Evolutionary conservation across 768 basidiomycete genomes (phyloP).

Genomic region (Calocera cornea): DNA sequence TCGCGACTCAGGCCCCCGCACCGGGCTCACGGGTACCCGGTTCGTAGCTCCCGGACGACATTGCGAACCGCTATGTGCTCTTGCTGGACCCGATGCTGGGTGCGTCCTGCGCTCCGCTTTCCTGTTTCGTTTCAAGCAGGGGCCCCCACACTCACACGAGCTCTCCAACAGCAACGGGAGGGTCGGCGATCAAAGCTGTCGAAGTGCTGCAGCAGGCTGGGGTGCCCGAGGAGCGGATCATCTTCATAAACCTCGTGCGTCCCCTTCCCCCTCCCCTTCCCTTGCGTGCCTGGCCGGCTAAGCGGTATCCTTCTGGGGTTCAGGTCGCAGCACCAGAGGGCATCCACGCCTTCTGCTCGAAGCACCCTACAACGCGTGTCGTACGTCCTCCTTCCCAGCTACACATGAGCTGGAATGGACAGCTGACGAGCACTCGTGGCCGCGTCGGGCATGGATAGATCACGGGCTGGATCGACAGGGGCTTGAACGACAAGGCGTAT

Average conservation of each 20-base stretch:
- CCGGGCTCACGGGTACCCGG: not conserved
- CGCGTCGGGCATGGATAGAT: constrained; percentile 36
- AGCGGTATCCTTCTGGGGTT: too few relatives aligned
- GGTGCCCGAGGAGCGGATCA: constrained; percentile 87
- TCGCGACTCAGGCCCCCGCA: too few relatives aligned
- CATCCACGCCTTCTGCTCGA: constrained; percentile 60
- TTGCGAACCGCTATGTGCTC: constrained; percentile 78
- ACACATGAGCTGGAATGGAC: too few relatives aligned
- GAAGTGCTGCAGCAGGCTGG: constrained; percentile 85
- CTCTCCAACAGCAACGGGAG: constrained; percentile 92
- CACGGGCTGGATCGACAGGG: constrained; percentile 91
- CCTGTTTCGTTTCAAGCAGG: too few relatives aligned
- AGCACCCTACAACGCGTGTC: constrained; percentile 63
- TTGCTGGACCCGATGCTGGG: constrained; percentile 97
- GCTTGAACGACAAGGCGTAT: constrained; percentile 79
- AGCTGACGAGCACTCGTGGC: not conserved
- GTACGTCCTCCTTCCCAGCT: constrained; percentile 33
- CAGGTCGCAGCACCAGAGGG: constrained; percentile 87
- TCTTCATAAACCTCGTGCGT: constrained; percentile 81
- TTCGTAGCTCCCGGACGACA: constrained; percentile 79
- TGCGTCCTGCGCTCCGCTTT: constrained; percentile 21
- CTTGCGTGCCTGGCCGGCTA: too few relatives aligned
- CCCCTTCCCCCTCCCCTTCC: not conserved
- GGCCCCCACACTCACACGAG: too few relatives aligned
- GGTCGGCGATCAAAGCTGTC: constrained; percentile 94